Evolutionary conservation across 768 basidiomycete species (phyloP), one percentile per base, ranked within the genome.

Genomic region (Suillus subluteus): DNA sequence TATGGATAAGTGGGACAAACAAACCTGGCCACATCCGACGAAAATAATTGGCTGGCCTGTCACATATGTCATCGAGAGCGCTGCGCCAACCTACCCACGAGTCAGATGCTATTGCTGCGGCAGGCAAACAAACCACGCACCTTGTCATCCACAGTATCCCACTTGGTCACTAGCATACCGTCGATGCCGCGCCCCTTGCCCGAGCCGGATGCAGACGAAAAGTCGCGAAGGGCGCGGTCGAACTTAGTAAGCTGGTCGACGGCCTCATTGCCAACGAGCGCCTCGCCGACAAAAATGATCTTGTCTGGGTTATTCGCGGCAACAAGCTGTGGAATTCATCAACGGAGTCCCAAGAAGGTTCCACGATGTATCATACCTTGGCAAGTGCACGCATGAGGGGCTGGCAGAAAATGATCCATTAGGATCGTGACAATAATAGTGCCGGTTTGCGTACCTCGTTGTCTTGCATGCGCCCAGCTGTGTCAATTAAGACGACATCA

Each of bases 11-110:
- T 18, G 5, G 26, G 52, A 18, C 38, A 65, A 32, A 58, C 88
- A 48, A 69, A 94, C 93, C 91, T 96, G 96, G 44, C 98, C 98
- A 73, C 95, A 98, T 8, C 98, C 98, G 69, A 99, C 95, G 76
- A 99, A 99, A 30, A 98, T 85, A 80, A 99, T 98, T 21, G 98
- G 97, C 75, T 99, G 96, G 30, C 98, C 97, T 2, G 98, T 99
- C 64, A 98, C 95, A 78, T 98, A 99, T 62, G 97, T 98, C 98
- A 99, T 99, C 4, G 95, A 98, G 62, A 99, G 84, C 11, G 98
- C 98, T 8, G 98, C 98, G 43, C 98, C 98, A 62, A 99, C 97
- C 96, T 98, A 73, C 3, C 58, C 11, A 41, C 65, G 55, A 67
- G 41, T 38, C 21, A 40, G 37, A 61, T 38, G 30, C 9, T 11